Evolutionary conservation across 805 yeast genomes (phyloP), one percentile per base, ranked within the genome.

Genomic region (Suhomyces kilbournensis): DNA sequence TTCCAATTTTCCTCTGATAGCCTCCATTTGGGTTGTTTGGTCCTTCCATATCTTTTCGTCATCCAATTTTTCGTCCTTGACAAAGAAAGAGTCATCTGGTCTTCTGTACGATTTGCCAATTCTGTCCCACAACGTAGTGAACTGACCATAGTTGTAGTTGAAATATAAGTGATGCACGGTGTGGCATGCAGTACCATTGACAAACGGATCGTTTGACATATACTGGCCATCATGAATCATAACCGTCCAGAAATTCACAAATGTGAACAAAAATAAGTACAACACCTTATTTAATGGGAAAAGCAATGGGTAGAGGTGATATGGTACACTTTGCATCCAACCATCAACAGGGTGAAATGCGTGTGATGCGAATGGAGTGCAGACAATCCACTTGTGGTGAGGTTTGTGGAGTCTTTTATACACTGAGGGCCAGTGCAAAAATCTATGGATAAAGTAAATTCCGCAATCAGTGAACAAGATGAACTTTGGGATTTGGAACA

Each of bases 311-410:
- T 81, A 94, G 54, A 91, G 60, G 70, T 94, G 99, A 75, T 94
- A 94, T 12, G 99, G 97, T 58, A 94, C 67, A 35, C 96, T 87
- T 77, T 94, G 99, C 54, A 83, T 76, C 76, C 88, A 94, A 39
- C 99, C 99, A 63, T 94, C 99, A 49, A 94, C 88, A 12, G 99
- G 98, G 71, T 94, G 97, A 90, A 94, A 94, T 23, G 98, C 97
- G 66, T 92, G 97, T 7, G 97, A 90, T 0, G 99, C 99, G 74
- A 87, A 94, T 44, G 99, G 99, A 8, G 99, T 93, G 56, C 98
- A 93, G 40, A 94, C 97, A 60, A 94, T 84, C 99, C 99, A 94
- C 75, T 94, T 94, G 80, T 94, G 99, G 72, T 94, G 99, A 10
- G 97, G 97, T 75, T 94, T 94, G 77, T 94, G 99, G 56, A 94